Evolutionary conservation across 306 rosid species (phyloP), one percentile per base, ranked within the genome.

Genomic region (Fragaria vesca): DNA sequence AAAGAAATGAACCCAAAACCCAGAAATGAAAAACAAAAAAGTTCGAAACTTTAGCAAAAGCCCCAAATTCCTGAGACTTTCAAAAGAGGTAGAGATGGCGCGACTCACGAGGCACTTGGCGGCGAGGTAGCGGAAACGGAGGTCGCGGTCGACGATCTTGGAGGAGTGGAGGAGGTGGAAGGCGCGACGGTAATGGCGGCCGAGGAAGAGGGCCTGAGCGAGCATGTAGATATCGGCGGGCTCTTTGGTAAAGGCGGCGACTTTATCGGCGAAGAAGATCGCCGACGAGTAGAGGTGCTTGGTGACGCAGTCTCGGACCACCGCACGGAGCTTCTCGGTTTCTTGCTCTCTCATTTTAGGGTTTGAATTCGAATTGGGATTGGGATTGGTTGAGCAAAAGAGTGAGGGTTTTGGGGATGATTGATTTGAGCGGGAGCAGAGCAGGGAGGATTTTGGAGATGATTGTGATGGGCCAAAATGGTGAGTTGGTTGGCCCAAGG

Each of bases 141-240:
- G 98, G 83, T 94, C 97, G 12, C 90, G 91, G 73, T 86, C 93
- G 57, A 94, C 97, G 50, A 94, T 90, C 89, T 88, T 86, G 75
- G 97, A 94, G 80, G 97, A 97, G 67, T 92, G 89, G 74, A 92
- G 96, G 82, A 94, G 98, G 78, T 92, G 97, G 86, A 89, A 92
- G 4, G 97, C 95, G 12, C 98, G 96, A 57, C 97, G 97, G 84
- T 83, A 94, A 76, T 92, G 98, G 85, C 95, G 97, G 76, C 97
- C 97, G 9, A 94, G 97, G 76, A 90, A 94, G 72, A 94, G 97
- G 2, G 98, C 96, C 82, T 94, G 98, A 0, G 98, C 95, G 61
- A 92, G 98, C 98, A 94, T 94, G 86, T 94, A 94, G 70, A 94
- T 86, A 24, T 94, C 98, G 72, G 97, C 97, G 45, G 97, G 97